phyloP scores from a whole-genome alignment of 495 filamentous ascomycete species.

The Talaromyces ruber region DNA sequence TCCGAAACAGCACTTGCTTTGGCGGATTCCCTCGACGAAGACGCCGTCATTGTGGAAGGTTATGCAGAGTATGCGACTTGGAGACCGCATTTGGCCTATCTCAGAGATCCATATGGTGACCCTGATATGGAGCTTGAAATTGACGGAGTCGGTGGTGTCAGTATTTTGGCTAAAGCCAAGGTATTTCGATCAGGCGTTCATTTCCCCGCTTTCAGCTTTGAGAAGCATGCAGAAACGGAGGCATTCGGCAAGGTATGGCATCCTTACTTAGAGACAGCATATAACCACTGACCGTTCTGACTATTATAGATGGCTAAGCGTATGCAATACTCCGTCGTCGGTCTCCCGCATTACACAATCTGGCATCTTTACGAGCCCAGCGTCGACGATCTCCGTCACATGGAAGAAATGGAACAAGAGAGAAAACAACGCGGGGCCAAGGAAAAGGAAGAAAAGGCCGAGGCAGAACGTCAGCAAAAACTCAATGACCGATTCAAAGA shows the following conservation, averaged over 20 bases:
- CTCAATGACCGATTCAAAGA: conserved; percentile 66
- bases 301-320: conserved; percentile 78
- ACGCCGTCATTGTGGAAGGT: conserved; percentile 98
- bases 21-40: conserved; percentile 92
- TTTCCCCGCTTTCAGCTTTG: conserved; percentile 97
- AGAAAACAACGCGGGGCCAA: conserved; percentile 61
- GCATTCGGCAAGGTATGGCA: conserved; percentile 87
- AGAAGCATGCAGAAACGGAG: conserved; percentile 98
- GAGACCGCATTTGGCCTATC: conserved; percentile 94
- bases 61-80: conserved; percentile 99
- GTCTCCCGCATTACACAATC: conserved; percentile 95
- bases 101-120: conserved; percentile 94
- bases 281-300: background rate
- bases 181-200: conserved; percentile 94
- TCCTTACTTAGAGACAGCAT: background rate
- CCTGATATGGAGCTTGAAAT: conserved; percentile 99
- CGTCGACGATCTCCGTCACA: conserved; percentile 92
- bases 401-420: conserved; percentile 94
- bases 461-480: conserved; percentile 42
- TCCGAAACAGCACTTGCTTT: conserved; percentile 92
- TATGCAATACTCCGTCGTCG: conserved; percentile 94
- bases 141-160: conserved; percentile 94
- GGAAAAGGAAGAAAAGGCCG: conserved; percentile 58
- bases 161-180: conserved; percentile 90
- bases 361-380: conserved; percentile 99